Base-by-base conservation (phyloP, 2,329 filamentous ascomycete species). In the Rugonectria rugulosa region DNA sequence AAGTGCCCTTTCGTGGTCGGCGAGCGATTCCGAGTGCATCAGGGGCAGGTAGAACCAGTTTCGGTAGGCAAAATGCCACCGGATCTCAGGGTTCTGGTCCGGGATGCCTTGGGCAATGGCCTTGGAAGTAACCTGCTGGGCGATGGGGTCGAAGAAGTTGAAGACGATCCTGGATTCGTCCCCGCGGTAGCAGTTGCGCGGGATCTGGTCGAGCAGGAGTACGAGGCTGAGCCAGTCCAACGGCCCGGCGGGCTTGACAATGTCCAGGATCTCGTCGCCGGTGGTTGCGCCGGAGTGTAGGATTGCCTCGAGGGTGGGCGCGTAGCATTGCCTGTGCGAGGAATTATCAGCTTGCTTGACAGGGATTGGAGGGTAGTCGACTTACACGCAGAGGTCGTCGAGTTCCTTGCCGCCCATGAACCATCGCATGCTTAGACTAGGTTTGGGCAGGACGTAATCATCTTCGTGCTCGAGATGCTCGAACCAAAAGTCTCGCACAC, bases 121-220 rank as follows among this genome's bases (percentile, higher is more conserved):
- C 24, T 67, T 47, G 4, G 66, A 45, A 1, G 78, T 66, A 6
- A 87, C 66, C 2, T 78, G 72, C n/a, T 71, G 70, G 0, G 81
- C 76, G 3, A 88, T 70, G 6, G 77, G 78, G 61, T 88, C 86
- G 60, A 85, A 88, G 60, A 81, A 76, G 2, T 55, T 71, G 64
- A 87, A 88, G 10, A 81, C 70, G 3, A 80, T 37, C 2, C 46
- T 59, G 0, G 75, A 68, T 20, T 82, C 70, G 0, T 74, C 72
- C 1, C 75, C 79, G 12, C 87, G 83, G 71, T 81, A 86, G 59
- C 83, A 77, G 65, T 89, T 88, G 2, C 87, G 80, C 0, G 86
- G 77, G 36, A 88, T 76, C 65, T 89, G 86, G 59, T 89, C 87
- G 3, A 89, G 77, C 2, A 89, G 75, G 2, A 89, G 62, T 5